Percentiles rank a stretch among this genome's conserved stretches.
phyloP scores from a whole-genome alignment of 257 asterid species.

The Petrea volubilis region DNA sequence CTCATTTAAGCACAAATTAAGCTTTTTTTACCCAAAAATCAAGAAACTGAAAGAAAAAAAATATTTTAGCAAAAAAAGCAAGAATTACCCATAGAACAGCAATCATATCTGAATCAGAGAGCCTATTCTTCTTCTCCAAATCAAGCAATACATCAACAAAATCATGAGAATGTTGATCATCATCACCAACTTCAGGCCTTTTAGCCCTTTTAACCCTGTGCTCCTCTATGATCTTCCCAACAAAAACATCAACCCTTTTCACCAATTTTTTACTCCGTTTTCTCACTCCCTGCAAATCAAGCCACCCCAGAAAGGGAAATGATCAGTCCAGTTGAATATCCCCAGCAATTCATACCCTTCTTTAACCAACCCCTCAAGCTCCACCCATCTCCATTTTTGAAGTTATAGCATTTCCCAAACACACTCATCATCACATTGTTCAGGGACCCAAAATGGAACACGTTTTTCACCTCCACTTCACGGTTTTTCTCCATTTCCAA shows the following conservation, averaged over 20 bases:
- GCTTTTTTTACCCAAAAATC: neutral
- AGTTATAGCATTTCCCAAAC: conserved; percentile 58
- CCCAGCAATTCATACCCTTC: conserved; percentile 80
- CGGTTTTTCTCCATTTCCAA: conserved; percentile 34
- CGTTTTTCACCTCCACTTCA: conserved; percentile 40
- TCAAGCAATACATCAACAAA: conserved; percentile 79
- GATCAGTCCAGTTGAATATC: conserved; percentile 76
- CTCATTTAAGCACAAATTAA: neutral
- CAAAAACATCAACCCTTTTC: conserved; percentile 48
- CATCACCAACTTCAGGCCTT: conserved; percentile 1
- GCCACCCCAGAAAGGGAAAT: conserved; percentile 68
- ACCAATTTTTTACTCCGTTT: conserved; percentile 55
- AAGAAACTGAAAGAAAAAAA: neutral
- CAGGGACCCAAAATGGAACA: conserved; percentile 58
- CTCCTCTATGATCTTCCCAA: conserved; percentile 60
- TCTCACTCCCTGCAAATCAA: conserved; percentile 75
- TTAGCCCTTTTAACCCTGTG: conserved; percentile 45
- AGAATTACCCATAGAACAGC: conserved; percentile 82
- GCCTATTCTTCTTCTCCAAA: conserved; percentile 58
- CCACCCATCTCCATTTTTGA: conserved; percentile 33
- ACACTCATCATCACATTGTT: conserved; percentile 82
- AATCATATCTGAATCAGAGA: conserved; percentile 67
- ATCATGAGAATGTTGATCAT: conserved; percentile 42
- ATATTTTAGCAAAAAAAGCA: no score
- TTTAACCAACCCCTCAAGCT: conserved; percentile 51